These are phyloP conservation scores for Rhizopogon salebrosus DNA, from an alignment of 768 basidiomycete species.

Conservation along the genomic window DNA sequence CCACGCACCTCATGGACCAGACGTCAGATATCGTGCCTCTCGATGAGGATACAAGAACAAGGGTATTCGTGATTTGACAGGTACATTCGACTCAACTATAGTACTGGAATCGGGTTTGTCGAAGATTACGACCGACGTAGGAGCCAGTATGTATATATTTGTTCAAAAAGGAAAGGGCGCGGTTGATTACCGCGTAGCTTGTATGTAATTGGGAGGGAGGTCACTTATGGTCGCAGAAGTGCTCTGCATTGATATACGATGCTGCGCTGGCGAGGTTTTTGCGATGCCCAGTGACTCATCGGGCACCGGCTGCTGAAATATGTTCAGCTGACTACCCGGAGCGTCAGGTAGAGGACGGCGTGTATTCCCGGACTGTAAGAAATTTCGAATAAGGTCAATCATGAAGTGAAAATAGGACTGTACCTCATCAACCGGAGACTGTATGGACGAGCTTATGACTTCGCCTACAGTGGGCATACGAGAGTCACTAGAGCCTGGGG, in stretches of 20 bases:
- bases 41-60: no score
- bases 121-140: background rate
- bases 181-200: constrained; percentile 7
- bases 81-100: no score
- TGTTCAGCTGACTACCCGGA: constrained; percentile 11
- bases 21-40: background rate
- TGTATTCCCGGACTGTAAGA: constrained; percentile 4
- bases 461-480: constrained; percentile 5
- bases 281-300: background rate
- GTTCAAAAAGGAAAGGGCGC: background rate
- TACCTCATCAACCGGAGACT: constrained; percentile 15
- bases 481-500: constrained; percentile 8
- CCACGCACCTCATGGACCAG: constrained; percentile 15
- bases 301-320: background rate
- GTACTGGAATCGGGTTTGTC: no score
- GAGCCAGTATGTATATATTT: background rate
- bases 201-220: constrained; percentile 19
- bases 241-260: constrained; percentile 1
- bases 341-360: constrained; percentile 18
- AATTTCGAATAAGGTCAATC: background rate
- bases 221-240: constrained; percentile 13
- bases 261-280: background rate
- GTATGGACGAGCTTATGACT: background rate
- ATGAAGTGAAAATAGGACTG: background rate
- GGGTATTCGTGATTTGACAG: no score